Base-by-base conservation (phyloP, 208 protist species). In the Acanthamoeba quina region DNA sequence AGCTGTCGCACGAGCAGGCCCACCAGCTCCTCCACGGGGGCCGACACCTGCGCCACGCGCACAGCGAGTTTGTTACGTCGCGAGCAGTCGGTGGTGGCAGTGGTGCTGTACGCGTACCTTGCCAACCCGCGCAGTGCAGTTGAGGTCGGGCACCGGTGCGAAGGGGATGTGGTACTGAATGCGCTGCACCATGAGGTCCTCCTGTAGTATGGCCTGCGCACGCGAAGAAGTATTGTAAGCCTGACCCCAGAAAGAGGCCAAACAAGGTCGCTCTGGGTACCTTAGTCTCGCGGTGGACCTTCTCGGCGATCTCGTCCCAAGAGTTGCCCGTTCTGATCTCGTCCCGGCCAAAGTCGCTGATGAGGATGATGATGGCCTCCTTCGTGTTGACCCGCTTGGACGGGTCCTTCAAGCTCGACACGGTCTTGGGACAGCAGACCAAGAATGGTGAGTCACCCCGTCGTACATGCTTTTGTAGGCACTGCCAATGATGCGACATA, bases 261-360 rank as follows among this genome's bases (percentile, higher is more conserved):
- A 17, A 5, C 19, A 11, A n/a, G 49, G 0, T 15, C 41, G 31
- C n/a, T n/a, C 11, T n/a, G 17, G 21, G 72, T n/a, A 64, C 78
- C 52, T 88, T 88, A 7, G 78, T 88, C 21, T 88, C 78, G 52
- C 78, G 78, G 19, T 7, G 31, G 44, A 88, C 78, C 31, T 49
- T 11, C 44, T 88, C 52, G n/a, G 9, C 13, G 26, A 88, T 88
- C 7, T 88, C 78, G 44, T 88, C 78, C 78, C 78, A 88, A 11
- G 78, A 88, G 49, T 88, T 26, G 44, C 78, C 78, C n/a, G 26
- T 62, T 24, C 31, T n/a, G 15, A 88, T 88, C 78, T 88, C 78
- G 34, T 88, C 78, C 15, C 78, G 78, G 29, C 78, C 78, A 88
- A 88, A 88, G 49, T 88, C 78, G 78, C 78, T 88, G 44, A 88